Conservation (phyloP, 768 basidiomycete species). For the Naganishia randhawae region DNA sequence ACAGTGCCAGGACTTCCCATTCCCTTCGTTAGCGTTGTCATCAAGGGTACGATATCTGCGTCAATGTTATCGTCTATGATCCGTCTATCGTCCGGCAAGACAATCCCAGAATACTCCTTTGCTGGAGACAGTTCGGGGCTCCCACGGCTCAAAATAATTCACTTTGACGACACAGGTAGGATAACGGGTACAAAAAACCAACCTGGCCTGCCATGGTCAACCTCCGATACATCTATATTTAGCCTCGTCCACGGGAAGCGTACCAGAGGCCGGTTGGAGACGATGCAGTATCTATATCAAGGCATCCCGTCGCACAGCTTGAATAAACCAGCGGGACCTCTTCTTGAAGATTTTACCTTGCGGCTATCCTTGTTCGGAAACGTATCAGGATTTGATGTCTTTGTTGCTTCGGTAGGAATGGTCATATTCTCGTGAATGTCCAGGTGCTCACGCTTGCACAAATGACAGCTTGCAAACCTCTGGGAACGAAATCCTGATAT, state of each 20-base stretch:
- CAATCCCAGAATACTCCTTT: no score
- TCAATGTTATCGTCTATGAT: no score
- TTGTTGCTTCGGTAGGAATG: neutral
- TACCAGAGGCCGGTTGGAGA: neutral
- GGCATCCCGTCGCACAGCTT: neutral
- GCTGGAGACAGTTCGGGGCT: no score
- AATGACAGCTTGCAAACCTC: neutral
- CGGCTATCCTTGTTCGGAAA: neutral
- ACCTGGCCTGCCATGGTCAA: no score
- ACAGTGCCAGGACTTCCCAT: no score
- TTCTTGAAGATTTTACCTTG: neutral
- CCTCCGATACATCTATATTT: neutral
- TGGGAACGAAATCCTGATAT: neutral
- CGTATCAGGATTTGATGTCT: neutral
- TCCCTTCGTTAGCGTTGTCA: no score
- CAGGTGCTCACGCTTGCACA: neutral
- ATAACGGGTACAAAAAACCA: no score
- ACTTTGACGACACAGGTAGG: no score
- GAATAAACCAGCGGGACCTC: no score
- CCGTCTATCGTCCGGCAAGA: no score
- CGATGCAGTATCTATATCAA: neutral
- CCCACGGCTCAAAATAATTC: no score
- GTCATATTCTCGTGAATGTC: neutral
- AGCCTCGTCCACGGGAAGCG: neutral
- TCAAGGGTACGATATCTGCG: no score